A percentile compares a stretch with the other conserved stretches of the same genome.
phyloP scores from a whole-genome alignment of 2,329 filamentous ascomycete genomes.

The Penicillium digitatum region DNA sequence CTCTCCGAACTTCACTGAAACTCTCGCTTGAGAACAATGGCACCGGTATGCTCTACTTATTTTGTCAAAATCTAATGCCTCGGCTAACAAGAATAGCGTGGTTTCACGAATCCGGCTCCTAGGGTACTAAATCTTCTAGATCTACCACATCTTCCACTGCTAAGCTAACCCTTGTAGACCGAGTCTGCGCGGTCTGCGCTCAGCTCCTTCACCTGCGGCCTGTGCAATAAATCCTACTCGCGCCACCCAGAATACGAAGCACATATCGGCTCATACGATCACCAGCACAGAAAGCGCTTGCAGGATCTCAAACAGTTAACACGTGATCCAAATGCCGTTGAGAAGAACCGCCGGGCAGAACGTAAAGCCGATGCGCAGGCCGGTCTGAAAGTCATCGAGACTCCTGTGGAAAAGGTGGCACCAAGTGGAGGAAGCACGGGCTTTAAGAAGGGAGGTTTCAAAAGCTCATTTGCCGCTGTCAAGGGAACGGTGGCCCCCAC shows the following conservation, averaged over 20 bases:
- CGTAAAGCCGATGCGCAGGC: constrained; percentile 43
- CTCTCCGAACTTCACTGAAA: neutral
- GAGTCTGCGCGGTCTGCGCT: constrained; percentile 69
- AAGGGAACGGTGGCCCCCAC: constrained; percentile 34
- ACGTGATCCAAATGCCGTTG: constrained; percentile 41
- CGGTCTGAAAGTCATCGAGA: constrained; percentile 37
- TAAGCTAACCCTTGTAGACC: constrained; percentile 38
- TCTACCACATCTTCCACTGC: neutral
- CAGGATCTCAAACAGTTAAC: constrained; percentile 48
- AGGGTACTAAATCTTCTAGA: constrained; percentile 32
- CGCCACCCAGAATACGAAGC: constrained; percentile 96
- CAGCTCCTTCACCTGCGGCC: constrained; percentile 75
- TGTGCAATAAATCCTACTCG: constrained; percentile 91
- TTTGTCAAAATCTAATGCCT: neutral
- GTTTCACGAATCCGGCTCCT: constrained; percentile 47
- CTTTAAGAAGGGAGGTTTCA: constrained; percentile 81
- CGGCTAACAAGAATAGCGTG: constrained; percentile 35
- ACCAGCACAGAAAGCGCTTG: constrained; percentile 76
- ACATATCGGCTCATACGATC: constrained; percentile 90
- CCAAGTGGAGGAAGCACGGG: constrained; percentile 27
- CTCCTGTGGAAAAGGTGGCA: constrained; percentile 23
- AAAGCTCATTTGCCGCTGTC: constrained; percentile 65
- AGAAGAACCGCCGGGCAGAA: constrained; percentile 43
- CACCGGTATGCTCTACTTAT: constrained; percentile 31
- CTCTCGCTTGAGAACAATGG: constrained; percentile 17